These are phyloP conservation scores for Rhizopogon vesiculosus DNA, from an alignment of 768 basidiomycete genomes.

Conservation along the genomic window DNA sequence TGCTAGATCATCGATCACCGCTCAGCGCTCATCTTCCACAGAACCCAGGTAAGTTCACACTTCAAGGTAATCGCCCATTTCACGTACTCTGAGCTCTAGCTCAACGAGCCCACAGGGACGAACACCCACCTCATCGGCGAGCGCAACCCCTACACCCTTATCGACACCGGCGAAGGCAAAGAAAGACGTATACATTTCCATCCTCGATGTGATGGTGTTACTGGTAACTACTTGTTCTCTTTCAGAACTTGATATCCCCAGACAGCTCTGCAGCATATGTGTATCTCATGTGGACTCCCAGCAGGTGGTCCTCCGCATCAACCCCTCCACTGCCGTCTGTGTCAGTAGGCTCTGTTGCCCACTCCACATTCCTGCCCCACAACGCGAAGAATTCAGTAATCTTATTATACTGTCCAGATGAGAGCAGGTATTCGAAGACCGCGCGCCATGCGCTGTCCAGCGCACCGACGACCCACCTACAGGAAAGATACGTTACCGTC, in stretches of 20 bases:
- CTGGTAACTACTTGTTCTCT: background rate
- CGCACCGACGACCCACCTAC: conserved; percentile 35
- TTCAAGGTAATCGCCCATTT: conserved; percentile 54
- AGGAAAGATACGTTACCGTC: background rate
- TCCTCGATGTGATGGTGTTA: conserved; percentile 38
- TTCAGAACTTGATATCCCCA: background rate
- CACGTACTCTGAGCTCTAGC: background rate
- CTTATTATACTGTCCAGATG: conserved; percentile 8
- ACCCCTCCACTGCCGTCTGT: background rate
- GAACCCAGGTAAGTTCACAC: conserved; percentile 87
- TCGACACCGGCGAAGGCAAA: conserved; percentile 81
- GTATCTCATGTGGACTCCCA: background rate
- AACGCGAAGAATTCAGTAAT: conserved; percentile 15
- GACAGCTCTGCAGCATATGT: background rate
- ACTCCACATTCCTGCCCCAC: conserved; percentile 30
- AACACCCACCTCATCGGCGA: conserved; percentile 84
- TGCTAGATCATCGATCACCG: background rate
- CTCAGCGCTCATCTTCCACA: too few relatives aligned
- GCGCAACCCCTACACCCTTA: conserved; percentile 65
- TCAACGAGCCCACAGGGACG: conserved; percentile 50
- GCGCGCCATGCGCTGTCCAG: conserved; percentile 34
- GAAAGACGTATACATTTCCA: conserved; percentile 58
- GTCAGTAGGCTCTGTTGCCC: conserved; percentile 7
- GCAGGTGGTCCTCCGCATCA: background rate
- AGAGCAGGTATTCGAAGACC: conserved; percentile 21